phyloP scores from a whole-genome alignment of 2,329 filamentous ascomycete genomes.

The Mollisia scopiformis region DNA sequence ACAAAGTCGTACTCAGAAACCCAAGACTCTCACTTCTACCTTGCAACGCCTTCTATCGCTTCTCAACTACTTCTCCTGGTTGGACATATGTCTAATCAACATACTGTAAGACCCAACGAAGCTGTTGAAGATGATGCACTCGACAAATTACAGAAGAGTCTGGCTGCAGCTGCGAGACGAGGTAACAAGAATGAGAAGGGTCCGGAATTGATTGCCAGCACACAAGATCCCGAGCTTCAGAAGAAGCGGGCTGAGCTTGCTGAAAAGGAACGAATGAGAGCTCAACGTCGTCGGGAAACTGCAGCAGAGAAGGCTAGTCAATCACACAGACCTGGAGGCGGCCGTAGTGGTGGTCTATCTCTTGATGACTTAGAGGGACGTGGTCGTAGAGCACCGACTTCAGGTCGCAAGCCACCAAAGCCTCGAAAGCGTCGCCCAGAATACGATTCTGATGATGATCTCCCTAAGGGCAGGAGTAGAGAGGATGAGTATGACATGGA shows the following conservation, averaged over 20 bases:
- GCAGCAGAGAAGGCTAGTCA: conserved; percentile 60
- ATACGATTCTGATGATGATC: conserved; percentile 78
- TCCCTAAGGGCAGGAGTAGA: conserved; percentile 56
- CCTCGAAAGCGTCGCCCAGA: conserved; percentile 60
- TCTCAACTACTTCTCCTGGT: conserved; percentile 72
- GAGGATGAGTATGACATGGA: conserved; percentile 80
- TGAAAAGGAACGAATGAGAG: conserved; percentile 73
- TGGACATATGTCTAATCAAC: conserved; percentile 75
- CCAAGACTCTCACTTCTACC: conserved; percentile 76
- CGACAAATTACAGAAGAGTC: conserved; percentile 66
- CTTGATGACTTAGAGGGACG: conserved; percentile 71
- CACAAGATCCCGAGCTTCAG: conserved; percentile 74
- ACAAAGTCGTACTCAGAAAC: conserved; percentile 64
- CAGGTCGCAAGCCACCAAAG: conserved; percentile 55
- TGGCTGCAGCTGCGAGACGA: conserved; percentile 65
- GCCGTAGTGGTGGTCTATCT: conserved; percentile 58
- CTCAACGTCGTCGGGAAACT: conserved; percentile 68
- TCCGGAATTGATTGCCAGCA: conserved; percentile 70
- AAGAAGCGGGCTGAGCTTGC: conserved; percentile 74
- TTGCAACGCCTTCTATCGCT: conserved; percentile 70
- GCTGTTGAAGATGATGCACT: conserved; percentile 73
- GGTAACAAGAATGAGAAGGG: conserved; percentile 55
- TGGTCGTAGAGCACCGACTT: conserved; percentile 49
- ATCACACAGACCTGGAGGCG: conserved; percentile 42
- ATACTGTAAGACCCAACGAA: conserved; percentile 69